phyloP scores from a whole-genome alignment of 805 yeast genomes.

The Dipodascus albidus region DNA sequence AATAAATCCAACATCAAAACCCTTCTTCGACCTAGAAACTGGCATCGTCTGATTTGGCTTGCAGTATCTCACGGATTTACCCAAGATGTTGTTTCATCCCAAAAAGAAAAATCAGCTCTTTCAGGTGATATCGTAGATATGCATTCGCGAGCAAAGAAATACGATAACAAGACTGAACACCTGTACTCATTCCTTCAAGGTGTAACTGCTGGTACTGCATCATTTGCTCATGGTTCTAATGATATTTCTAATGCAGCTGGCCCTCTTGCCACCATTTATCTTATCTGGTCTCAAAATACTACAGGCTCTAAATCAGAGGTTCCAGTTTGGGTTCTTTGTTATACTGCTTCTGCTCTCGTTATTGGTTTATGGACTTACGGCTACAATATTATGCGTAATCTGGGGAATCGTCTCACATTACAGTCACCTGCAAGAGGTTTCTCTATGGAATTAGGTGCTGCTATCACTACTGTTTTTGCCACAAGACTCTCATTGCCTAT shows the following conservation, averaged over 20 bases:
- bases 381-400: constrained; percentile 54
- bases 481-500: constrained; percentile 61
- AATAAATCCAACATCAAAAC: constrained; percentile 11
- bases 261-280: constrained; percentile 56
- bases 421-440: constrained; percentile 76
- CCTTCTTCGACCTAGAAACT: constrained; percentile 34
- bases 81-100: constrained; percentile 44
- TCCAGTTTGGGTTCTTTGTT: constrained; percentile 62
- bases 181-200: constrained; percentile 58
- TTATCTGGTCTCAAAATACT: constrained; percentile 44
- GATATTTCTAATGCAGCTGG: constrained; percentile 73
- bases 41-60: constrained; percentile 44
- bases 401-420: constrained; percentile 63
- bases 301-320: constrained; percentile 36
- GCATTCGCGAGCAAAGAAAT: constrained; percentile 50
- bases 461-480: constrained; percentile 64
- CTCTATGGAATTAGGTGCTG: constrained; percentile 68
- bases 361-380: constrained; percentile 65
- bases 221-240: constrained; percentile 75
- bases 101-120: constrained; percentile 26
- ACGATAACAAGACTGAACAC: constrained; percentile 61
- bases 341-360: constrained; percentile 54
- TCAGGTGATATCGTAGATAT: constrained; percentile 37
- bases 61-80: constrained; percentile 47
- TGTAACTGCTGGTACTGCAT: constrained; percentile 66